A percentile compares a stretch with the other conserved stretches of the same genome.
phyloP scores from a whole-genome alignment of 2,329 filamentous ascomycete genomes.

The Tolypocladium capitatum region DNA sequence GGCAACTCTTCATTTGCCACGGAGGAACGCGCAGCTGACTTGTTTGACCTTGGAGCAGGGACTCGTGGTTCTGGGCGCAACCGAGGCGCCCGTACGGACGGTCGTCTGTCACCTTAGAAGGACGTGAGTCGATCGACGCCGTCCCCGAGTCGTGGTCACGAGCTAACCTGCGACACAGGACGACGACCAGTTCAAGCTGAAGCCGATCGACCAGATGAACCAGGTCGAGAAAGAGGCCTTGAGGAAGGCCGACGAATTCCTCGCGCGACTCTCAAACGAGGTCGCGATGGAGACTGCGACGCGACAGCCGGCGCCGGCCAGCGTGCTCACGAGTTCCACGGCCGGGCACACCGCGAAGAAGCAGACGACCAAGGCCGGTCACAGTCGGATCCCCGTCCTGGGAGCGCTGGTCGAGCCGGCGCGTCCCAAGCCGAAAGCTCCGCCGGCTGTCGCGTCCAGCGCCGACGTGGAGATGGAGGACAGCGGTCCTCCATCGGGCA shows the following conservation, averaged over 20 bases:
- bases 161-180: background rate
- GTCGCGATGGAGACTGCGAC: background rate
- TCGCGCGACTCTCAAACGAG: background rate
- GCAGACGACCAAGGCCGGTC: background rate
- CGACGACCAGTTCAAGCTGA: background rate
- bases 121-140: slow-evolving; percentile 6
- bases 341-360: background rate
- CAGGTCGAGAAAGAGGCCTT: slow-evolving; percentile 1
- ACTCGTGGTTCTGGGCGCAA: too few relatives aligned
- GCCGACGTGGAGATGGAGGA: background rate
- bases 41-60: background rate
- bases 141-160: too few relatives aligned
- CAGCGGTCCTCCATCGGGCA: background rate
- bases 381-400: background rate
- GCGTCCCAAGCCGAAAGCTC: background rate
- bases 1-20: background rate
- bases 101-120: slow-evolving; percentile 15
- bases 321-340: background rate
- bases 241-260: slow-evolving; percentile 1
- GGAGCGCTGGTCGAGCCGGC: background rate
- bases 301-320: background rate
- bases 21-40: background rate
- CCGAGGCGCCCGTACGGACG: slow-evolving; percentile 1
- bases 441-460: background rate
- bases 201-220: background rate